These are phyloP conservation scores for Volvox carteri DNA, from an alignment of 163 green algal genomes.

Conservation along the genomic window DNA sequence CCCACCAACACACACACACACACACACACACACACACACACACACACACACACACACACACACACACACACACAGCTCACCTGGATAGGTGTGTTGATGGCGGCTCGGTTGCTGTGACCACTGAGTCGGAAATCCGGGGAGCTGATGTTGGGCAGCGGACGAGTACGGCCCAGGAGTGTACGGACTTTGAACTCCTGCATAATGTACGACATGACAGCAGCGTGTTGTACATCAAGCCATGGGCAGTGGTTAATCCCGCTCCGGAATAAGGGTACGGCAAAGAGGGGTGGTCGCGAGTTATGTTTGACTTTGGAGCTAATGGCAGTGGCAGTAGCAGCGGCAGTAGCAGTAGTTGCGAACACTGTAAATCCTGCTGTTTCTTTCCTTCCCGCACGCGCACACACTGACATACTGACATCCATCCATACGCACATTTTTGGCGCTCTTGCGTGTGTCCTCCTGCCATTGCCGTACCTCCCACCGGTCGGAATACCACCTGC, in stretches of 20 bases:
- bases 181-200: constrained; percentile 66
- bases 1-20: too few relatives aligned
- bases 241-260: too few relatives aligned
- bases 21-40: too few relatives aligned
- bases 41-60: too few relatives aligned
- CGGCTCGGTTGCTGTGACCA: constrained; percentile 87
- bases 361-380: too few relatives aligned
- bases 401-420: background rate
- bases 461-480: constrained; percentile 92
- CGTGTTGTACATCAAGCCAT: too few relatives aligned
- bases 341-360: too few relatives aligned
- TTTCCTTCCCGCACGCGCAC: background rate
- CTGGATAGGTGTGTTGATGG: constrained; percentile 99
- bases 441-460: constrained; percentile 69
- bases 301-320: too few relatives aligned
- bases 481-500: constrained; percentile 88
- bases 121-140: constrained; percentile 42
- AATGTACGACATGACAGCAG: background rate
- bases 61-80: constrained; percentile 65
- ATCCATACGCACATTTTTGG: constrained; percentile 47
- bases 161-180: constrained; percentile 89
- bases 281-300: too few relatives aligned
- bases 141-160: constrained; percentile 84
- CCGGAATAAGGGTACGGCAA: too few relatives aligned
- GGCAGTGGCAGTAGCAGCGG: too few relatives aligned